phyloP scores from a whole-genome alignment of 805 yeast genomes.

The Kodamaea laetipori region DNA sequence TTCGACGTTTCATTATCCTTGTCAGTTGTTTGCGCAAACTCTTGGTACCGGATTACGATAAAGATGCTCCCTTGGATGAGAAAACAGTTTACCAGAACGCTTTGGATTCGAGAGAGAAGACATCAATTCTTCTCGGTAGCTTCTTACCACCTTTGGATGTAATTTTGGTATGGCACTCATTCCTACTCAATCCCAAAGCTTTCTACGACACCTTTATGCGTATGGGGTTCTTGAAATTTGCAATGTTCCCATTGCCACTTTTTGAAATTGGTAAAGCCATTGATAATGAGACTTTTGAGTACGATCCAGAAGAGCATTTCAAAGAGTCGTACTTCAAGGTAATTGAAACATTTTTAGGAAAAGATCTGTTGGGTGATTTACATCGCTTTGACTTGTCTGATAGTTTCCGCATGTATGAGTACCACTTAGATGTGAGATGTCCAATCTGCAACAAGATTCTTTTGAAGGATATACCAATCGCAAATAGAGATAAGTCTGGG shows the following conservation, averaged over 20 bases:
- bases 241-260: slow-evolving; percentile 24
- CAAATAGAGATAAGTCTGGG: slow-evolving; percentile 15
- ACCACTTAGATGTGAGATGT: slow-evolving; percentile 15
- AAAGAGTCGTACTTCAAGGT: slow-evolving; percentile 2
- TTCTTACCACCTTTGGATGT: slow-evolving; percentile 27
- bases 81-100: not conserved
- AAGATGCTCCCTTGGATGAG: not conserved
- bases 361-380: not conserved
- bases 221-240: slow-evolving; percentile 19
- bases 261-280: slow-evolving; percentile 13
- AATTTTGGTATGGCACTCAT: slow-evolving; percentile 27
- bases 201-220: slow-evolving; percentile 20
- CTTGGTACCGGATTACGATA: not conserved
- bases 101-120: not conserved
- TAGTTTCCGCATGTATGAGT: slow-evolving; percentile 9
- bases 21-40: slow-evolving; percentile 19
- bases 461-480: slow-evolving; percentile 13
- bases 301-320: slow-evolving; percentile 11
- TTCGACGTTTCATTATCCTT: slow-evolving; percentile 24
- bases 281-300: slow-evolving; percentile 17
- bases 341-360: not conserved
- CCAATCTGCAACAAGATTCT: slow-evolving; percentile 18
- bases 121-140: not conserved
- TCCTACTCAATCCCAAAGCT: slow-evolving; percentile 22
- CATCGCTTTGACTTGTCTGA: not conserved